Base-by-base conservation (phyloP, 2,329 filamentous ascomycete genomes). In the Pyrenophora tritici-repentis region DNA sequence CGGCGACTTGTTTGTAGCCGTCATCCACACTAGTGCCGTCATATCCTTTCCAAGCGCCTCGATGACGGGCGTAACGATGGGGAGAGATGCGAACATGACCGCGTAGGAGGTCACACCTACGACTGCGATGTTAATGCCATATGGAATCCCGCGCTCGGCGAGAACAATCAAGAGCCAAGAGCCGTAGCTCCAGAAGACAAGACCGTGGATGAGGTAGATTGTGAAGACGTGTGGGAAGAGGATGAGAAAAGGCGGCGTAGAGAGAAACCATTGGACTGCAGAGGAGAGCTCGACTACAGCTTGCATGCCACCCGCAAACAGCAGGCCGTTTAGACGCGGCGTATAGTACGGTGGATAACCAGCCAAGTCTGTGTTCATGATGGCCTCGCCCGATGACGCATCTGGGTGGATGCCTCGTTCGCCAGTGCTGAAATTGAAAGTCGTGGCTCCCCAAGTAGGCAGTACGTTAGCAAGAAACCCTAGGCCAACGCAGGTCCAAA, bases 221-320 rank as follows among this genome's bases (percentile, higher is more conserved):
- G 76, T 79, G 62, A 79, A 79, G 56, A 79, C 76, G 59, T 80
- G 78, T 4, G 77, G 78, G 61, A 79, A 79, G 14, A 79, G 61
- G 37, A 72, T 65, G 5, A 76, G 70, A 22, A 79, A 66, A 17
- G 73, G 40, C 17, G 68, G 72, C 3, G 70, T 63, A 3, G 74
- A 76, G 2, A 80, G 65, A 8, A 76, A 52, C 59, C 71, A 75
- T 56, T 80, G 78, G 1, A 76, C 55, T 32, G 63, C 49, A 18
- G 68, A 47, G 32, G 65, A 73, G 22, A 76, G 55, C 26, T 71
- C 65, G 29, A 72, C 66, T 31, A 75, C 68, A 38, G 70, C 69
- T 55, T 75, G 73, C 57, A 70, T 71, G 8, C 68, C 71, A 13
- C 56, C 65, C 7, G 72, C 73, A 50, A 78, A 77, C 10, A 78